A percentile compares a stretch with the other conserved stretches of the same genome.
These are phyloP conservation scores for Scleroderma citrinum DNA, from an alignment of 768 basidiomycete genomes.

Conservation along the genomic window DNA sequence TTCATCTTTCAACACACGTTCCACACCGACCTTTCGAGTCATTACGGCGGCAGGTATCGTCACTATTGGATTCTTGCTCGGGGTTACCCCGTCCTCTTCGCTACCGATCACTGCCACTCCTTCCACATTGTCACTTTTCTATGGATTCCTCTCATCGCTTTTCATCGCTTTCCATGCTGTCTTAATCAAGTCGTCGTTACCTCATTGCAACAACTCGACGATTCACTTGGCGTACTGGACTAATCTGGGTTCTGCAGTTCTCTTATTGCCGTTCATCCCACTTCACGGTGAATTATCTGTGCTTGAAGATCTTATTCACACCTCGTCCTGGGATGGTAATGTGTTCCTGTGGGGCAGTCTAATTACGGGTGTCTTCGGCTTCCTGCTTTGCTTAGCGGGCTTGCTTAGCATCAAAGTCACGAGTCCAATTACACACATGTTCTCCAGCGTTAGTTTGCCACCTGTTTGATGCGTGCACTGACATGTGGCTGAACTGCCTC, in stretches of 20 bases:
- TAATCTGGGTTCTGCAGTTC: slow-evolving; percentile 59
- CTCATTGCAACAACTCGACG: slow-evolving; percentile 62
- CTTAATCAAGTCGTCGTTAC: slow-evolving; percentile 64
- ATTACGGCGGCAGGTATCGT: slow-evolving; percentile 58
- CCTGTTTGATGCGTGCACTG: slow-evolving; percentile 3
- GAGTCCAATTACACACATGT: slow-evolving; percentile 82
- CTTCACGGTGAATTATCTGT: slow-evolving; percentile 47
- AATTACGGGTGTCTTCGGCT: slow-evolving; percentile 74
- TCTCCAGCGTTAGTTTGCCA: slow-evolving; percentile 54
- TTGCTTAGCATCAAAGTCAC: slow-evolving; percentile 78
- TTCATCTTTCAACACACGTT: slow-evolving; percentile 53
- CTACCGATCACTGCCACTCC: slow-evolving; percentile 40
- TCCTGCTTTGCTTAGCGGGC: slow-evolving; percentile 74
- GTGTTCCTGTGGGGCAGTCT: slow-evolving; percentile 60
- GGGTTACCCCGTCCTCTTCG: slow-evolving; percentile 52
- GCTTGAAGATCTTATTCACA: slow-evolving; percentile 35
- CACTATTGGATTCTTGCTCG: slow-evolving; percentile 71
- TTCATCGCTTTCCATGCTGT: slow-evolving; percentile 76
- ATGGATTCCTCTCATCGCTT: slow-evolving; percentile 65
- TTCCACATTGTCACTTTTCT: slow-evolving; percentile 55
- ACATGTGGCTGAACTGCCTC: background rate
- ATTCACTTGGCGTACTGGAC: slow-evolving; percentile 78
- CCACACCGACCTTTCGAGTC: slow-evolving; percentile 48
- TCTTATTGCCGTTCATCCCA: slow-evolving; percentile 59
- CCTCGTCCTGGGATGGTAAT: slow-evolving; percentile 41